Conservation (phyloP, 2,329 filamentous ascomycete genomes). For the Alternaria incomplexa region DNA sequence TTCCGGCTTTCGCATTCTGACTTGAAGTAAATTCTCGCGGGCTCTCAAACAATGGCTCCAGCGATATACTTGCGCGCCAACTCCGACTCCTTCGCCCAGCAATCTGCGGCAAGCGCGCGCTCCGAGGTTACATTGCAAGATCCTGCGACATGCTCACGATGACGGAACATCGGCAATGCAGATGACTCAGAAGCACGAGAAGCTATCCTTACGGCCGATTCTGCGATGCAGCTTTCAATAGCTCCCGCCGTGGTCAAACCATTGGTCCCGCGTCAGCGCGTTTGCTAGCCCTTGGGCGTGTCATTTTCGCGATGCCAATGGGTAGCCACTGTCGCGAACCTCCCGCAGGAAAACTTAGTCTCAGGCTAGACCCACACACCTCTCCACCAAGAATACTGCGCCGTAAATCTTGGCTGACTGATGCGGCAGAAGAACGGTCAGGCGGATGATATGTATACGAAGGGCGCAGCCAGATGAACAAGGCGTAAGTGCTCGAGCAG, state of each 20-base stretch:
- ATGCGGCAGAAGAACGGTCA: not conserved
- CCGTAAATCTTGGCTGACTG: not conserved
- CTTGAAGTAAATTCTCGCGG: not conserved
- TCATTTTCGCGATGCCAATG: conserved; percentile 2
- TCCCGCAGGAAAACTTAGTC: not conserved
- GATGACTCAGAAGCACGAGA: not conserved
- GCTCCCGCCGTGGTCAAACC: not conserved
- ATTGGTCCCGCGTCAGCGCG: not conserved
- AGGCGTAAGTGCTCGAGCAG: not conserved
- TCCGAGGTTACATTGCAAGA: not conserved
- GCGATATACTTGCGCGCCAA: not conserved
- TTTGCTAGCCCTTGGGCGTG: not conserved
- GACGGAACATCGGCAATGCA: not conserved
- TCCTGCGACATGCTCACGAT: not conserved
- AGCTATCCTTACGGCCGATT: not conserved
- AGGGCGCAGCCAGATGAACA: not conserved
- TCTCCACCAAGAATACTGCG: not conserved
- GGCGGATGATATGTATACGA: not conserved
- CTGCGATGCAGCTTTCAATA: not conserved
- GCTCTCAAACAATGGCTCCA: not conserved
- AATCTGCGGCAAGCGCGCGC: not conserved
- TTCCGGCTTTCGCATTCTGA: not conserved
- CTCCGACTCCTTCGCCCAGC: not conserved
- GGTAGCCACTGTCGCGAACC: not conserved
- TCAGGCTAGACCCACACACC: not conserved